These are phyloP conservation scores for Chimonanthus salicifolius DNA, from an alignment of 164 flowering plant genomes.

Conservation along the genomic window DNA sequence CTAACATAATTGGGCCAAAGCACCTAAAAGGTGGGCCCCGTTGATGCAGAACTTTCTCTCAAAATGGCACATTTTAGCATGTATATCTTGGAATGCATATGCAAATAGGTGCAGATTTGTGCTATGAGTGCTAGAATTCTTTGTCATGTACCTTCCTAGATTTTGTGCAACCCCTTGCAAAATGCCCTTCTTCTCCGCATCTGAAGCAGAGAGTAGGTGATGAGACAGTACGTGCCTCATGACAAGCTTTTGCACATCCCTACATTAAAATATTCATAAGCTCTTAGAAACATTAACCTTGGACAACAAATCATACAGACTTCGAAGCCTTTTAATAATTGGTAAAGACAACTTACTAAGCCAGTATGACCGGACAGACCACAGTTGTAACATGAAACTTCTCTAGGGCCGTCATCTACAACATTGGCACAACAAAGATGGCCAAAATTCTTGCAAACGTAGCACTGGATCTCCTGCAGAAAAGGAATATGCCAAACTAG, in stretches of 20 bases:
- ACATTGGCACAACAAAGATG: conserved; percentile 67
- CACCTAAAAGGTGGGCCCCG: background rate
- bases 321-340: background rate
- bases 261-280: background rate
- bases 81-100: background rate
- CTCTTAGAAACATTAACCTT: background rate
- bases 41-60: background rate
- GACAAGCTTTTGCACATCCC: conserved; percentile 43
- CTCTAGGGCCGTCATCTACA: conserved; percentile 29
- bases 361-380: conserved; percentile 82
- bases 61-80: background rate
- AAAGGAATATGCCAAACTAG: background rate
- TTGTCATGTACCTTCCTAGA: conserved; percentile 36
- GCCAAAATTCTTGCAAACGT: conserved; percentile 64
- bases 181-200: conserved; percentile 81
- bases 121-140: background rate
- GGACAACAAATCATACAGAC: background rate
- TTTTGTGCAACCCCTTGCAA: conserved; percentile 63
- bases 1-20: background rate
- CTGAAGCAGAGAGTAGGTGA: conserved; percentile 51
- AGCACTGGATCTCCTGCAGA: conserved; percentile 72
- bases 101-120: background rate
- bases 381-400: conserved; percentile 80
- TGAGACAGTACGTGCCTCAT: conserved; percentile 28
- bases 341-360: conserved; percentile 42